Base-by-base conservation (phyloP, 306 rosid species). In the Trichosanthes truncata region DNA sequence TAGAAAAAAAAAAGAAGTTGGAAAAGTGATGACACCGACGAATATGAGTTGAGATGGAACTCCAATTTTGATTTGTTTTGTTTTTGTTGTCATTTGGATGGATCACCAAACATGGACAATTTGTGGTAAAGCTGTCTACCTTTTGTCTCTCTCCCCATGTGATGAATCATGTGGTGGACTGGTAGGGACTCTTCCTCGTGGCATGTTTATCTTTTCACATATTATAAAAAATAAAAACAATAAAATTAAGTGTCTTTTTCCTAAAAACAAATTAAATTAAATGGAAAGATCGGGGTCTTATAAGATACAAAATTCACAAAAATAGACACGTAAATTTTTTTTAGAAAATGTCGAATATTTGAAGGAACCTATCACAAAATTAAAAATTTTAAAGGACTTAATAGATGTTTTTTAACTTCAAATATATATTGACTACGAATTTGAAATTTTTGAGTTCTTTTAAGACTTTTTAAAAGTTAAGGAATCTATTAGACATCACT, bases 101-200 rank as follows among this genome's bases (percentile, higher is more conserved):
- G 35, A 49, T 59, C 29, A 46, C 81, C 83, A 21, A 80, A 55
- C 65, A 53, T 45, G n/a, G 65, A 75, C 81, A 53, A 74, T 79
- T 20, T 56, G 43, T 45, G 38, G n/a, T 43, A 79, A 67, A 35
- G 76, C 60, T 45, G 35, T 56, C 49, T 26, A 25, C 59, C 23
- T 26, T 48, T 68, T 76, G 77, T 69, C 46, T 62, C 23, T 40
- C 55, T 62, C 9, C 25, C 40, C 65, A 52, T 66, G 80, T 62
- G 83, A 74, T 53, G 29, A 79, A 56, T 74, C 75, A 48, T 83
- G 75, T 75, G 82, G 72, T 35, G n/a, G n/a, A n/a, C n/a, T n/a
- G 26, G 80, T 55, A 20, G 74, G 74, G 79, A 57, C 79, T 25
- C 33, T 3, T 21, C 29, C 49, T 66, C 14, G 8, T 68, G 20